These are phyloP conservation scores for Lyophyllum decastes DNA, from an alignment of 768 basidiomycete species.

Conservation along the genomic window DNA sequence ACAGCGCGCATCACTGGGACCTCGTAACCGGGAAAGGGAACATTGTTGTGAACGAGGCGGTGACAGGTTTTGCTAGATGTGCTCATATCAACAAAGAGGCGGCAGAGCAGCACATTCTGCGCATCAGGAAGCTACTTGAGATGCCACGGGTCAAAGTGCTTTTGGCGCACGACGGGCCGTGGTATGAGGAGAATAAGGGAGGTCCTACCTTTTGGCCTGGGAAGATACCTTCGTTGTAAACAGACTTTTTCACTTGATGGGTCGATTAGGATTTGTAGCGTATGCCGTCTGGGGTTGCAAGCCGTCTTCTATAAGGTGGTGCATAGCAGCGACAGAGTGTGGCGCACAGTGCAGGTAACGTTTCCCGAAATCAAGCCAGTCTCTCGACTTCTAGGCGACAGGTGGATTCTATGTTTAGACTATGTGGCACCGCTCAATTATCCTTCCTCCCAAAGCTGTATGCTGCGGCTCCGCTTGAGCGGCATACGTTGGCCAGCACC, in stretches of 20 bases:
- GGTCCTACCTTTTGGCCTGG: conserved; percentile 24
- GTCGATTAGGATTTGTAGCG: neutral
- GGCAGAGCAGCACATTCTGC: conserved; percentile 41
- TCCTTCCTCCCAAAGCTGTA: no score
- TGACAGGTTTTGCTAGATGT: conserved; percentile 31
- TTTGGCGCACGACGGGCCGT: conserved; percentile 54
- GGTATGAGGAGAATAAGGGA: conserved; percentile 49
- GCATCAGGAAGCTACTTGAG: conserved; percentile 32
- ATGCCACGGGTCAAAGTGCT: conserved; percentile 44
- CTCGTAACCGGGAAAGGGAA: conserved; percentile 46
- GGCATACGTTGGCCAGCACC: no score
- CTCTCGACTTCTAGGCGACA: no score
- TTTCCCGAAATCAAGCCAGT: no score
- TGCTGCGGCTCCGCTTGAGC: no score
- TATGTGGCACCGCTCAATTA: no score
- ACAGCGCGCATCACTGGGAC: conserved; percentile 57
- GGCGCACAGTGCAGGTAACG: no score
- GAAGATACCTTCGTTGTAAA: conserved; percentile 23
- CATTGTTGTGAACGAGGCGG: conserved; percentile 32
- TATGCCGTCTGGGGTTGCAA: neutral
- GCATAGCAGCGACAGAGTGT: no score
- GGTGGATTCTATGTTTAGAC: no score
- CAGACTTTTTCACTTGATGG: neutral
- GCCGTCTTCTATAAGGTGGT: no score
- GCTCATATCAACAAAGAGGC: conserved; percentile 43